Evolutionary conservation across 108 stramenopile genomes (phyloP), one percentile per base, ranked within the genome.

Genomic region (Cafeteria roenbergensis): DNA sequence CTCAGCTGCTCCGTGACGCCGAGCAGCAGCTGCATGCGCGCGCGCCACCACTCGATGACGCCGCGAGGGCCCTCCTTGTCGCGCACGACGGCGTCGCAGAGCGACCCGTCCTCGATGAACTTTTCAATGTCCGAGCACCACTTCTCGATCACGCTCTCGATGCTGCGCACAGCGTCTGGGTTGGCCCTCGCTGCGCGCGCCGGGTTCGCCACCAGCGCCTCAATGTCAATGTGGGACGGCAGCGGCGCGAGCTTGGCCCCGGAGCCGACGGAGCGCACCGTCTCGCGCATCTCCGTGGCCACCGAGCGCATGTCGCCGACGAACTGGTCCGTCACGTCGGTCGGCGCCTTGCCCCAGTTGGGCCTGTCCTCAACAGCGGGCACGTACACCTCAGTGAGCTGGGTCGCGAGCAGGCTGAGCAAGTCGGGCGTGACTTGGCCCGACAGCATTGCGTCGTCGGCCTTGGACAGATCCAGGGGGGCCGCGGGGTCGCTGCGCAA

Each of bases 91-190:
- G 37, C 35, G n/a, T 57, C 55, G 25, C 57, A n/a, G 4, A n/a
- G n/a, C n/a, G n/a, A n/a, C n/a, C 2, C 63, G 36, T 63, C 62
- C 30, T 34, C 51, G 64, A 29, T 36, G 34, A 88, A 71, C 72
- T 87, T 88, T 12, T 86, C 88, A 54, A 89, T 88, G 61, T 87
- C 80, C 57, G 80, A 61, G 70, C 90, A 91, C 90, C 90, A 91
- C 61, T 85, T 83, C 68, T 83, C 87, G 32, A 91, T 62, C 29
- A 90, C 77, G 26, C 66, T 63, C 63, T 89, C 86, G 36, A 87
- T 82, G 50, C 85, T 68, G 26, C 74, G 75, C 3, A 90, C 68
- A 1, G 80, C 63, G 57, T 87, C 85, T 22, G 83, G 82, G 34
- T 78, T 73, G 51, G 66, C 65, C 14, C 61, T 55, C 37, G 56